A percentile compares a stretch with the other conserved stretches of the same genome.
These are phyloP conservation scores for Endoconidiophora laricicola DNA, from an alignment of 2,329 filamentous ascomycete genomes.

Conservation along the genomic window DNA sequence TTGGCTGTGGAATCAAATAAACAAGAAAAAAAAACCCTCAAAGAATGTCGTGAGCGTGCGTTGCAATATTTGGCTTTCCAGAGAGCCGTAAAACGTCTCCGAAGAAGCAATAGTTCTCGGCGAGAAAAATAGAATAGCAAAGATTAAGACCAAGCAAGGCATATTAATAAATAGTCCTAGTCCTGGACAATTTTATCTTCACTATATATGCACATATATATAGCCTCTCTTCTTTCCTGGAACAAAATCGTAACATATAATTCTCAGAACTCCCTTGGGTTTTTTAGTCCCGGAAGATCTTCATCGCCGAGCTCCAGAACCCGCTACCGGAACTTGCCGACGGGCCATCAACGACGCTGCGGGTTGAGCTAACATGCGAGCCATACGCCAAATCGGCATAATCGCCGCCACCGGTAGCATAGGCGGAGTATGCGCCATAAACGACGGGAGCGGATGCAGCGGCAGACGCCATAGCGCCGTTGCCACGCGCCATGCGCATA, in stretches of 20 bases:
- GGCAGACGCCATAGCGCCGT: conserved; percentile 14
- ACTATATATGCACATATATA: too few species aligned
- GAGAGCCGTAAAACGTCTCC: too few species aligned
- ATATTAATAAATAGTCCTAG: too few species aligned
- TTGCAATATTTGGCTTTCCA: too few species aligned
- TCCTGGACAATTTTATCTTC: too few species aligned
- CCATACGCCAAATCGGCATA: not conserved
- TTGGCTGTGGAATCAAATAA: not conserved
- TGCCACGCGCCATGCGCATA: conserved; percentile 32
- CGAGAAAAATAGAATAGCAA: too few species aligned
- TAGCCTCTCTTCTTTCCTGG: too few species aligned
- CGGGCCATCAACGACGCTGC: conserved; percentile 6
- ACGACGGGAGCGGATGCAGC: not conserved
- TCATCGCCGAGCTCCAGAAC: conserved; percentile 7
- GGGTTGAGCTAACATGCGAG: not conserved
- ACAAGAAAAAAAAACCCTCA: not conserved
- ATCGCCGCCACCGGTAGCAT: not conserved
- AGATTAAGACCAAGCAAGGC: too few species aligned
- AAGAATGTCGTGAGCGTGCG: not conserved
- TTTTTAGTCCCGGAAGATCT: conserved; percentile 10
- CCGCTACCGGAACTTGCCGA: not conserved
- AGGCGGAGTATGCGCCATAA: not conserved
- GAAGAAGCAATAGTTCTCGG: too few species aligned
- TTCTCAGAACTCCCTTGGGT: not conserved
- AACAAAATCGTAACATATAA: not conserved